These are phyloP conservation scores for Cupressus sempervirens DNA, from an alignment of 75 land plant genomes.

Conservation along the genomic window DNA sequence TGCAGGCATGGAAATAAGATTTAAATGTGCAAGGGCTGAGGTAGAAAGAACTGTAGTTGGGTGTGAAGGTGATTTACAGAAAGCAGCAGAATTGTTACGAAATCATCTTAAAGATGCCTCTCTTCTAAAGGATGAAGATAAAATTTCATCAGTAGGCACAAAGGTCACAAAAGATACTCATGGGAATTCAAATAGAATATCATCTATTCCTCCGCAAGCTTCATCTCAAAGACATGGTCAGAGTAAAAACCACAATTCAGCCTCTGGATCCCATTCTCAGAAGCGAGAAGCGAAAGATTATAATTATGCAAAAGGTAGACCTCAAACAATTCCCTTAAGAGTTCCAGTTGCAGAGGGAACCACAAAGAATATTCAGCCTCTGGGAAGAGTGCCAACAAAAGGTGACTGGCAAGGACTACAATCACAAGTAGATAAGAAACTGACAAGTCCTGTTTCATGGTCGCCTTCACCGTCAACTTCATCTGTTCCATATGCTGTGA, in stretches of 20 bases:
- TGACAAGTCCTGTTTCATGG: constrained; percentile 30
- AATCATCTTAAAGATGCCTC: constrained; percentile 33
- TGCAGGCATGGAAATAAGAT: constrained; percentile 52
- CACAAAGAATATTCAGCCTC: constrained; percentile 19
- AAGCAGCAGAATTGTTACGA: constrained; percentile 54
- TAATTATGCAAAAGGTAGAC: constrained; percentile 29
- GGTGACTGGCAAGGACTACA: constrained; percentile 35
- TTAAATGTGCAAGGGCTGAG: constrained; percentile 62
- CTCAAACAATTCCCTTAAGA: constrained; percentile 9
- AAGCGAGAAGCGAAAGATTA: constrained; percentile 49
- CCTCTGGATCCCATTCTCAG: constrained; percentile 22
- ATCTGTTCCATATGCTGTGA: constrained; percentile 31
- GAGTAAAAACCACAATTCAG: constrained; percentile 10
- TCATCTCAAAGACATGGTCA: constrained; percentile 12
- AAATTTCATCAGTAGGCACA: constrained; percentile 3
- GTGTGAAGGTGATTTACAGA: constrained; percentile 75
- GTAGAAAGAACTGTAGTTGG: constrained; percentile 78
- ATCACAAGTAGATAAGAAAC: constrained; percentile 14
- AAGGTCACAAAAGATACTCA: constrained; percentile 17
- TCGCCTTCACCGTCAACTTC: constrained; percentile 21
- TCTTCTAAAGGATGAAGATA: constrained; percentile 30
- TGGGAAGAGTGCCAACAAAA: constrained; percentile 25
- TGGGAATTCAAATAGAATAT: constrained; percentile 13
- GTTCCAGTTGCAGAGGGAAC: constrained; percentile 13
- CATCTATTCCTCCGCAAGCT: constrained; percentile 11